These are phyloP conservation scores for Dactylellina drechsleri DNA, from an alignment of 2,329 filamentous ascomycete genomes.

Conservation along the genomic window DNA sequence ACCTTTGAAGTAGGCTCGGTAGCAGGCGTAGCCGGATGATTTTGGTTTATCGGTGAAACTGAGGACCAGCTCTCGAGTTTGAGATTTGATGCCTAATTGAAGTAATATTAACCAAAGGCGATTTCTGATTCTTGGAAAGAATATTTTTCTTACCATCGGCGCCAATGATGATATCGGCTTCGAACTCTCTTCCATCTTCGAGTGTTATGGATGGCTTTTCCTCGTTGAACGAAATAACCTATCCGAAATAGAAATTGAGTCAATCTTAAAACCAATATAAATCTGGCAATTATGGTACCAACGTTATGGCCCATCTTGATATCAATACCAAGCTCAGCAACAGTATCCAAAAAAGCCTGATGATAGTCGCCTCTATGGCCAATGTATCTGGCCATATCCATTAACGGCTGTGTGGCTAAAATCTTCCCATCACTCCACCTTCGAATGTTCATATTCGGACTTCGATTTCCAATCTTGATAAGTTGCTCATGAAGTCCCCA, in stretches of 20 bases:
- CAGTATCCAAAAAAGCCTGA: slow-evolving; percentile 62
- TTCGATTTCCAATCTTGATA: slow-evolving; percentile 65
- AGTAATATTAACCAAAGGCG: background rate
- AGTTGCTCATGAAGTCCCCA: slow-evolving; percentile 64
- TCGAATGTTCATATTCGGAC: slow-evolving; percentile 65
- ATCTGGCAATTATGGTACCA: background rate
- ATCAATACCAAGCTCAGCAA: slow-evolving; percentile 62
- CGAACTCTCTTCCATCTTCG: slow-evolving; percentile 61
- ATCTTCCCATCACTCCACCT: slow-evolving; percentile 65
- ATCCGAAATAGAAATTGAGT: background rate
- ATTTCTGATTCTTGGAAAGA: background rate
- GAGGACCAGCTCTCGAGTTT: slow-evolving; percentile 66
- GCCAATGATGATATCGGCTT: slow-evolving; percentile 66
- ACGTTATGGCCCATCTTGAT: slow-evolving; percentile 62
- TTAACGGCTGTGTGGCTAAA: slow-evolving; percentile 65
- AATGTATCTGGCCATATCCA: slow-evolving; percentile 67
- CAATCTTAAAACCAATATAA: background rate
- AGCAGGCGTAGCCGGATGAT: slow-evolving; percentile 68
- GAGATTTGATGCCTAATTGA: slow-evolving; percentile 63
- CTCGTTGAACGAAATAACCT: slow-evolving; percentile 62
- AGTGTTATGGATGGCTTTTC: slow-evolving; percentile 60
- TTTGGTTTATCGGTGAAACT: slow-evolving; percentile 68
- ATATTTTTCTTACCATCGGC: slow-evolving; percentile 62
- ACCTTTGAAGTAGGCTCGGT: slow-evolving; percentile 65
- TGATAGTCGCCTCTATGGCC: slow-evolving; percentile 65